A percentile compares a stretch with the other conserved stretches of the same genome.
phyloP scores from a whole-genome alignment of 768 basidiomycete species.

The Butyriboletus loyo region DNA sequence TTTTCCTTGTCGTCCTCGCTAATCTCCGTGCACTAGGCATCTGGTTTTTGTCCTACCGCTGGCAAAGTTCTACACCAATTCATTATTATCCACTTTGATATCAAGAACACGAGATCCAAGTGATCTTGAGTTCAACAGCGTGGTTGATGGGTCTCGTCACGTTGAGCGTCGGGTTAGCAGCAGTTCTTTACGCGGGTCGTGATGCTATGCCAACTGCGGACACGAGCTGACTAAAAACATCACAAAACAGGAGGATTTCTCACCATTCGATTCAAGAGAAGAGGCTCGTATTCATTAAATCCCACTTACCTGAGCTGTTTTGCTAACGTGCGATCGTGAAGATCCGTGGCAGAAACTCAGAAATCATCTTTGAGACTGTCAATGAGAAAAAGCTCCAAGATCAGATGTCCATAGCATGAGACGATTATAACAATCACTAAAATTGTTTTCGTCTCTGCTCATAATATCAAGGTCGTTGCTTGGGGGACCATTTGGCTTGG shows the following conservation, averaged over 20 bases:
- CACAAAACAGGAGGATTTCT: conserved; percentile 9
- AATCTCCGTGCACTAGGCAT: conserved; percentile 15
- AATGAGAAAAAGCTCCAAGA: conserved; percentile 13
- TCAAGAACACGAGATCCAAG: conserved; percentile 21
- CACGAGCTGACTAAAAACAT: conserved; percentile 6
- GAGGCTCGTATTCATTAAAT: conserved; percentile 6
- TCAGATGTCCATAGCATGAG: conserved; percentile 2
- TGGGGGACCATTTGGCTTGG: not conserved
- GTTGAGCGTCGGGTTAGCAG: conserved; percentile 19
- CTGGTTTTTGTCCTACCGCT: conserved; percentile 32
- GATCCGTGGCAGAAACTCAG: conserved; percentile 15
- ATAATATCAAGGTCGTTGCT: not conserved
- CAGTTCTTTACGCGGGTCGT: not conserved
- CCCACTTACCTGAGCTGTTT: not conserved
- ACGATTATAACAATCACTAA: not conserved
- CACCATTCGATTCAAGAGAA: conserved; percentile 7
- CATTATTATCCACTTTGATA: conserved; percentile 34
- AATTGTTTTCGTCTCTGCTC: not conserved
- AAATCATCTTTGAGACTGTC: conserved; percentile 20
- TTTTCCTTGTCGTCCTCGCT: not conserved
- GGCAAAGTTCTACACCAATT: conserved; percentile 37
- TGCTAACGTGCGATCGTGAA: not conserved
- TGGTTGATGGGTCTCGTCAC: conserved; percentile 21
- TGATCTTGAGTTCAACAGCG: conserved; percentile 20
- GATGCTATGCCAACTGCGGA: not conserved